Evolutionary conservation across 2,329 filamentous ascomycete genomes (phyloP).

Genomic region (Ascochyta lentis): DNA sequence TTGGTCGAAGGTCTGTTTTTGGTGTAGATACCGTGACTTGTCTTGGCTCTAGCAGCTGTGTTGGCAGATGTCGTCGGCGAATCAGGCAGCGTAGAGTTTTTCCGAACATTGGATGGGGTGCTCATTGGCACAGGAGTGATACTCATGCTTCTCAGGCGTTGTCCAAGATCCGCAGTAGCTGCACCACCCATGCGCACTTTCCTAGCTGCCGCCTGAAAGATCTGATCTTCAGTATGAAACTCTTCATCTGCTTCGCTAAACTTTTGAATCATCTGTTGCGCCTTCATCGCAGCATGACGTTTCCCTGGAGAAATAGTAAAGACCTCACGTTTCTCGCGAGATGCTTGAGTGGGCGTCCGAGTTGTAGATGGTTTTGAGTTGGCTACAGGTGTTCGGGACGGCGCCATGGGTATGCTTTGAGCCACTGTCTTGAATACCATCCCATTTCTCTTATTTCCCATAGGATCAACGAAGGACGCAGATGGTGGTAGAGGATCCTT

Average conservation of each 20-base stretch:
- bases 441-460: conserved; percentile 9
- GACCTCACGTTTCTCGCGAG: background rate
- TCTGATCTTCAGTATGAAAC: background rate
- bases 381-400: background rate
- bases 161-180: background rate
- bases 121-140: conserved; percentile 32
- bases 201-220: background rate
- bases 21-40: too few relatives aligned
- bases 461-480: background rate
- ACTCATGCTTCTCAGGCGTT: conserved; percentile 13
- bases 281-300: background rate
- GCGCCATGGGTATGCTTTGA: background rate
- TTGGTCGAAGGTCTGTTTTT: background rate
- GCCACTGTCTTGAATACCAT: conserved; percentile 11
- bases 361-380: background rate
- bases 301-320: background rate
- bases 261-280: background rate
- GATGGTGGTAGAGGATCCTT: background rate
- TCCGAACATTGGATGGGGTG: background rate
- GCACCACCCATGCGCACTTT: background rate
- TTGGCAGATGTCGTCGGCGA: too few relatives aligned
- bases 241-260: background rate
- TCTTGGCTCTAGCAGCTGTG: too few relatives aligned
- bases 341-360: background rate
- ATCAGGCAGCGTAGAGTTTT: too few relatives aligned